These are phyloP conservation scores for Aspergillus phoenicis DNA, from an alignment of 2,329 filamentous ascomycete genomes.

Conservation along the genomic window DNA sequence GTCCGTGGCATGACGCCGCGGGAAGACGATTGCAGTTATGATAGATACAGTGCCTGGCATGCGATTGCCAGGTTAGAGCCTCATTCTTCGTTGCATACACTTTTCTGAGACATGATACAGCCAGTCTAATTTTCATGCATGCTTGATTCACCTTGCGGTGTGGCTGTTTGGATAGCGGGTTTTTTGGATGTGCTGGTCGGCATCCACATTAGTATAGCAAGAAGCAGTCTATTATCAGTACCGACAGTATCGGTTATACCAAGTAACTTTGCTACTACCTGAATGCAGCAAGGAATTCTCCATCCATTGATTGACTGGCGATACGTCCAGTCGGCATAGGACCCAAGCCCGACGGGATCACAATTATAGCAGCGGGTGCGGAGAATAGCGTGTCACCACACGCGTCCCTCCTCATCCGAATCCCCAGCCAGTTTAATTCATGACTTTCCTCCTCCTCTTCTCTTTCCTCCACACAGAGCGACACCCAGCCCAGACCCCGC, in stretches of 20 bases:
- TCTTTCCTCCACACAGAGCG: neutral
- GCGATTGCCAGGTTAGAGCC: neutral
- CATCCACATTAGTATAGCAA: neutral
- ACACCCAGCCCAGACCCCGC: neutral
- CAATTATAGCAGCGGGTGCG: conserved; percentile 8
- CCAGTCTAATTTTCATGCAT: neutral
- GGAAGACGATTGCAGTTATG: neutral
- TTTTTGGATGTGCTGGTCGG: neutral
- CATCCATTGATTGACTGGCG: neutral
- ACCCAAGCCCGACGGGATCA: neutral
- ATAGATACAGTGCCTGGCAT: neutral
- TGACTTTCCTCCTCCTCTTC: neutral
- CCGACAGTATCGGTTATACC: too few species aligned
- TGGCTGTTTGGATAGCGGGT: neutral
- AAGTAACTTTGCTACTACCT: too few species aligned
- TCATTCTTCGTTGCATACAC: neutral
- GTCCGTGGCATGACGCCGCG: neutral
- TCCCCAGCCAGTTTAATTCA: neutral
- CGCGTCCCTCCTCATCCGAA: conserved; percentile 23
- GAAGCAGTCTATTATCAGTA: neutral
- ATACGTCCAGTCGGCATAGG: too few species aligned
- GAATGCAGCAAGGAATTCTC: too few species aligned
- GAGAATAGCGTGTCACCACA: conserved; percentile 27
- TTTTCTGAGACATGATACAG: neutral
- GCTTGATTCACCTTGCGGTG: neutral